Evolutionary conservation across 2,329 filamentous ascomycete genomes (phyloP), one percentile per base, ranked within the genome.

Genomic region (Geosmithia putterillii): DNA sequence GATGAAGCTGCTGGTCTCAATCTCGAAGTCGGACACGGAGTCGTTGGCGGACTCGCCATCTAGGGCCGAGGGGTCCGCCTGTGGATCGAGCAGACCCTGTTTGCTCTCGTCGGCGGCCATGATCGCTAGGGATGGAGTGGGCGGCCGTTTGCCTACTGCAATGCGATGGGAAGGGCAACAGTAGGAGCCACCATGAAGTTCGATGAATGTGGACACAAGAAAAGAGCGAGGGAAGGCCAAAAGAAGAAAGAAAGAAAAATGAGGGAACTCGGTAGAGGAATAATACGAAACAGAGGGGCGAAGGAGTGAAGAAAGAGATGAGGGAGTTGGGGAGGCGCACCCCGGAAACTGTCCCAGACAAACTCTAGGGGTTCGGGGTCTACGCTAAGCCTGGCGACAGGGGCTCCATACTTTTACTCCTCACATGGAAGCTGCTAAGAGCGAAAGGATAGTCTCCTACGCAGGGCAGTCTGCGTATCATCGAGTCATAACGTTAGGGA

Each of bases 81-180:
- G 48, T n/a, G 50, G 44, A 42, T 51, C 50, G 34, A 53, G 46
- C 37, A 53, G 49, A 4, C 51, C 43, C 43, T 50, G 45, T 23
- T 50, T 48, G 43, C 47, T 48, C 18, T 48, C 47, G 39, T 53
- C 51, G 17, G 36, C 36, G 19, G 36, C 36, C 36, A 38, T 38
- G 36, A 38, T 38, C 14, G 15, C 36, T 38, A n/a, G 36, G 15
- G 36, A n/a, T 38, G 36, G 36, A 38, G 28, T 32, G 4, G 28
- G 10, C 28, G 28, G 28, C 28, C 28, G 5, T n/a, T n/a, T n/a
- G n/a, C n/a, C n/a, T n/a, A 7, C 6, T 32, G 28, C 10, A 14
- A 32, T 7, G 28, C 28, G 28, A 32, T 32, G 28, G 10, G 28
- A 32, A 9, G 28, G 28, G 5, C 10, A 12, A 32, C 10, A 32